Percentiles rank a stretch among this genome's conserved stretches.
phyloP scores from a whole-genome alignment of 2,329 filamentous ascomycete species.

The Beauveria sp. region DNA sequence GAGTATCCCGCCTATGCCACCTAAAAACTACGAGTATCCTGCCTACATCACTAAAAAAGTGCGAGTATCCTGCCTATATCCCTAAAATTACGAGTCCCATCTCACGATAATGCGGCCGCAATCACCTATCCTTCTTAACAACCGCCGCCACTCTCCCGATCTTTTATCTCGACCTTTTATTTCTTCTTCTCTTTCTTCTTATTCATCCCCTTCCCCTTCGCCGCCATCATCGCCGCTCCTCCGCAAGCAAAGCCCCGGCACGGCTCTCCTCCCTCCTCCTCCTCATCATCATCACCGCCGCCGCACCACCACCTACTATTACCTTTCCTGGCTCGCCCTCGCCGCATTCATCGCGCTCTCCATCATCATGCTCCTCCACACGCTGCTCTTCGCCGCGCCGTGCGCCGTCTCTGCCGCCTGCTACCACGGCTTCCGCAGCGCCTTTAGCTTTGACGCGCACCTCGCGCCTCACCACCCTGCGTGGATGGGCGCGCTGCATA shows the following conservation, averaged over 20 bases:
- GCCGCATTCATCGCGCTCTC: conserved; percentile 15
- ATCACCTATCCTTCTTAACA: neutral
- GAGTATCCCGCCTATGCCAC: too few species aligned
- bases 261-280: conserved; percentile 11
- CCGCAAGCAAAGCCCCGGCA: conserved; percentile 11
- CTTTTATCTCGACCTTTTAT: conserved; percentile 6
- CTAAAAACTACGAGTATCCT: too few species aligned
- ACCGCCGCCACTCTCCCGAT: conserved; percentile 5
- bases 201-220: conserved; percentile 15
- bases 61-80: too few species aligned
- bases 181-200: conserved; percentile 21
- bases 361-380: conserved; percentile 17
- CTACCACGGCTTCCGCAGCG: conserved; percentile 26
- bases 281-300: neutral
- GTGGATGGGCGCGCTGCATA: conserved; percentile 35
- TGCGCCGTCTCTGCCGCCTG: conserved; percentile 20
- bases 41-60: too few species aligned
- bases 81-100: too few species aligned
- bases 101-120: neutral
- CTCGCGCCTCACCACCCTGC: conserved; percentile 16
- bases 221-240: conserved; percentile 19
- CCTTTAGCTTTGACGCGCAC: conserved; percentile 28
- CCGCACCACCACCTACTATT: neutral
- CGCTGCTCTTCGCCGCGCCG: conserved; percentile 17
- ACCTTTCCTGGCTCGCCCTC: conserved; percentile 2